Base-by-base conservation (phyloP, 345 rosid species). In the Toxicodendron radicans region DNA sequence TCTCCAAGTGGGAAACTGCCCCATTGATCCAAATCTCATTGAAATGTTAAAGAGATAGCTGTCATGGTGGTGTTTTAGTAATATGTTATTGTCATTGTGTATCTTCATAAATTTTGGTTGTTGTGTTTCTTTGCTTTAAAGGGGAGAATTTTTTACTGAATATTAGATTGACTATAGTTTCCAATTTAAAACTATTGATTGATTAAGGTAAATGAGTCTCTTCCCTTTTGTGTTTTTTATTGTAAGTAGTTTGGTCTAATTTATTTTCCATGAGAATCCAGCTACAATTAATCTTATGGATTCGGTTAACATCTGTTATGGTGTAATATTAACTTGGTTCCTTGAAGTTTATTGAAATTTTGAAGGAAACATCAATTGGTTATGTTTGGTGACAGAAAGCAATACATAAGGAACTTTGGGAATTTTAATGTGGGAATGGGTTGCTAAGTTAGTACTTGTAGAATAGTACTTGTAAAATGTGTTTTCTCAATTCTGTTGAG, bases 401-500 rank as follows among this genome's bases (percentile, higher is more conserved):
- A 46, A 46, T 23, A 6, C 16, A 21, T 2, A 16, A 14, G 57
- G 20, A 64, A 65, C 41, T 5, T 46, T 21, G 10, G 67, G 16
- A 14, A 9, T 10, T 49, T 48, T 20, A 30, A 24, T 32, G 53
- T 18, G 17, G 60, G 60, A 32, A 11, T 68, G 5, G 6, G 52
- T 60, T 30, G 4, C 17, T 64, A 64, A 18, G 27, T 35, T 64
- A n/a, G 49, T 66, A 33, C 46, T 67, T 53, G 18, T 23, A 18
- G 18, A 16, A 56, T 58, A n/a, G 49, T 66, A 33, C 46, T 67
- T 53, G 18, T 23, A 18, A 35, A 16, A 56, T 58, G 53, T 27
- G 23, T 71, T 58, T 43, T 45, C 35, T 43, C 9, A 58, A 71
- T 58, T 35, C 53, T 59, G 57, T 46, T 73, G 41, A 61, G 58